phyloP scores from a whole-genome alignment of 352 stramenopile genomes.

The Phytophthora foliorum region DNA sequence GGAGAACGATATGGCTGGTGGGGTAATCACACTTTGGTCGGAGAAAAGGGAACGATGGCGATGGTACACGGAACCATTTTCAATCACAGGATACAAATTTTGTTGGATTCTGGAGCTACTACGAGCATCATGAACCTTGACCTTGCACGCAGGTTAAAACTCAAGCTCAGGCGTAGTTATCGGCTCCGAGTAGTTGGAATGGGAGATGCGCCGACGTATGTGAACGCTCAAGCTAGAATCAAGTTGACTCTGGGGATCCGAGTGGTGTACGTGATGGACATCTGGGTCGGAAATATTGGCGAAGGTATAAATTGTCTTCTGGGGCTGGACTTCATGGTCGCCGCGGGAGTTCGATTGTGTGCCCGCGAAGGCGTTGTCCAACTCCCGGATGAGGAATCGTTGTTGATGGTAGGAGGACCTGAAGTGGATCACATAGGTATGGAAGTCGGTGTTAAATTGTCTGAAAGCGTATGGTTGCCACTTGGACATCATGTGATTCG shows the following conservation, averaged over 20 bases:
- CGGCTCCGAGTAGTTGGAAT: conserved; percentile 5
- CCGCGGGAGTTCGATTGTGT: conserved; percentile 25
- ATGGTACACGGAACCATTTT: conserved; percentile 27
- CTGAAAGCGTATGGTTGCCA: neutral
- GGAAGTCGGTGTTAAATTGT: neutral
- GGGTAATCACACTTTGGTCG: conserved; percentile 2
- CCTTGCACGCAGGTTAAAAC: conserved; percentile 31
- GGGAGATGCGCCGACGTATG: conserved; percentile 27
- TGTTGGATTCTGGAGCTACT: conserved; percentile 30
- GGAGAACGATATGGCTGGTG: conserved; percentile 30
- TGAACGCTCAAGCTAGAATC: conserved; percentile 1
- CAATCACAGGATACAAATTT: conserved; percentile 10
- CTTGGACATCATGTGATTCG: neutral
- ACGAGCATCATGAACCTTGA: conserved; percentile 38
- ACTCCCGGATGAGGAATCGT: conserved; percentile 13
- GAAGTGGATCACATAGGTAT: neutral
- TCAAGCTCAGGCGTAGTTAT: conserved; percentile 11
- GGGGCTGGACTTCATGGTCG: conserved; percentile 43
- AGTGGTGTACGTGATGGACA: too few relatives aligned
- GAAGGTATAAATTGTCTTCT: too few relatives aligned
- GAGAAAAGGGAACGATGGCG: neutral
- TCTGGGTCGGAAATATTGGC: too few relatives aligned
- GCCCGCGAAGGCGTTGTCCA: conserved; percentile 6
- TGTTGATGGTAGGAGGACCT: conserved; percentile 1
- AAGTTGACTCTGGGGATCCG: conserved; percentile 52